phyloP scores from a whole-genome alignment of 345 rosid species.

The Angophora floribunda region DNA sequence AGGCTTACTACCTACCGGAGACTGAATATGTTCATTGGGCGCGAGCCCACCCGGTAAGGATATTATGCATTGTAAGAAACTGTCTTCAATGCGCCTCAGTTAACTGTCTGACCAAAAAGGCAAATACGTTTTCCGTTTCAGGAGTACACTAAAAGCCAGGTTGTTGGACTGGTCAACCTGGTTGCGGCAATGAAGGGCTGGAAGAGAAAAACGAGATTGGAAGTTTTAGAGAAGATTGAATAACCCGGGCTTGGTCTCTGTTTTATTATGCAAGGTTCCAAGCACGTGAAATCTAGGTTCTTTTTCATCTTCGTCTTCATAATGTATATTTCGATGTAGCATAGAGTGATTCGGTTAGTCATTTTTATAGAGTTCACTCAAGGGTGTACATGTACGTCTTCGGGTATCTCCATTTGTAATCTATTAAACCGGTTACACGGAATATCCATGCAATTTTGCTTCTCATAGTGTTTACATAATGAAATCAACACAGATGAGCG shows the following conservation, averaged over 20 bases:
- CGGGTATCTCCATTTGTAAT: background rate
- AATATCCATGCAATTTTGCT: background rate
- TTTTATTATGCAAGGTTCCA: constrained; percentile 2
- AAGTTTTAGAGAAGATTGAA: constrained; percentile 79
- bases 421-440: background rate
- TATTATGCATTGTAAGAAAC: background rate
- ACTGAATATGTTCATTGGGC: constrained; percentile 97
- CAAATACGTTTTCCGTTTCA: constrained; percentile 9
- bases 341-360: background rate
- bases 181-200: constrained; percentile 94
- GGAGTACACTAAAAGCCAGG: constrained; percentile 79
- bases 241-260: constrained; percentile 12
- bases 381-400: background rate
- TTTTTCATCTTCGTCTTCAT: background rate
- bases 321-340: constrained; percentile 2
- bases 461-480: background rate
- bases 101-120: background rate
- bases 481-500: background rate
- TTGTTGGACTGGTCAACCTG: constrained; percentile 73
- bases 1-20: constrained; percentile 96
- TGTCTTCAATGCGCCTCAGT: background rate
- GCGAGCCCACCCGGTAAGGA: constrained; percentile 73
- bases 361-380: background rate
- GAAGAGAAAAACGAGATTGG: constrained; percentile 90
- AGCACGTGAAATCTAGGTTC: background rate